phyloP scores from a whole-genome alignment of 2,329 filamentous ascomycete species.

The Pseudogymnoascus sp. region DNA sequence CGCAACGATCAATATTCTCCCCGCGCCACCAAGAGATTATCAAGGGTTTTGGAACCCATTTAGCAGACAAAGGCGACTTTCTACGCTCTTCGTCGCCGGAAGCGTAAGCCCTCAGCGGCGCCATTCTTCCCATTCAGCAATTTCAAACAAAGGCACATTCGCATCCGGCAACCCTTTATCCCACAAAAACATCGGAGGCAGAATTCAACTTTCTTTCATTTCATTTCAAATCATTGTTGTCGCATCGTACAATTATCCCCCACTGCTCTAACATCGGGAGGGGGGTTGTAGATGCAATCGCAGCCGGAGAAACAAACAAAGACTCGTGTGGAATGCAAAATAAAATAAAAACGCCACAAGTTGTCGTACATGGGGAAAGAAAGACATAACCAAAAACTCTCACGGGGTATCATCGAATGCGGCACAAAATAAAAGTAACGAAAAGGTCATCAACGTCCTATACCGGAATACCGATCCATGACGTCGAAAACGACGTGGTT shows the following conservation, averaged over 20 bases:
- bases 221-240: not conserved
- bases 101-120: not conserved
- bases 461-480: conserved; percentile 35
- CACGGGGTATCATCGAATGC: conserved; percentile 4
- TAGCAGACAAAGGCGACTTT: not conserved
- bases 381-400: not conserved
- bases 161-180: conserved; percentile 2
- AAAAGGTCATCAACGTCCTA: not conserved
- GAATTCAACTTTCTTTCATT: not conserved
- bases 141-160: not conserved
- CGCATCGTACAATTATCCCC: not conserved
- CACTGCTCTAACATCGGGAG: not conserved
- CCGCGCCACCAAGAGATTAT: not conserved
- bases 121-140: not conserved
- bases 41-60: not conserved
- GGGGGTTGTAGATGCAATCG: not conserved
- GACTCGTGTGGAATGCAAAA: not conserved
- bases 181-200: not conserved
- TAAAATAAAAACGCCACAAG: not conserved
- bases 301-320: conserved; percentile 1
- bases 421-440: not conserved
- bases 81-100: not conserved
- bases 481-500: conserved; percentile 35
- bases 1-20: not conserved
- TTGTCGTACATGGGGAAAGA: not conserved